These are phyloP conservation scores for Fusarium stilboides DNA, from an alignment of 2,329 filamentous ascomycete species.

Conservation along the genomic window DNA sequence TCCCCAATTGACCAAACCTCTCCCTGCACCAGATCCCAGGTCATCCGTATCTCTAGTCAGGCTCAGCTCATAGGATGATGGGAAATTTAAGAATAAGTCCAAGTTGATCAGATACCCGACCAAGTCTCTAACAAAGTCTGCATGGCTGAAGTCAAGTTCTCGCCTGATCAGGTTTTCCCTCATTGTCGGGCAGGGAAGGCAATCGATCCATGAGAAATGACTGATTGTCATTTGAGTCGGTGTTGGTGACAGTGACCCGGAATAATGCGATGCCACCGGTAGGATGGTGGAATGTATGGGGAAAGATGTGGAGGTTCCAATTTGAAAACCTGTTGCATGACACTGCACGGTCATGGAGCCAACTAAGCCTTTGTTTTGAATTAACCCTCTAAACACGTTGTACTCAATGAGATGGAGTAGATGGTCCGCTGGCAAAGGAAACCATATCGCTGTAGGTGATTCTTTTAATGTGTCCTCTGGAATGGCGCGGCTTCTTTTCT, in stretches of 20 bases:
- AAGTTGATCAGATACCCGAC: background rate
- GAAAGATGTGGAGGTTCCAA: background rate
- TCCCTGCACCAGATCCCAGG: fast-evolving
- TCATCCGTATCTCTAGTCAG: fast-evolving
- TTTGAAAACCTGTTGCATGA: background rate
- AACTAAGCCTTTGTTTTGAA: background rate
- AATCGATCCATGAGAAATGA: constrained; percentile 11
- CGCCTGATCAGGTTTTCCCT: background rate
- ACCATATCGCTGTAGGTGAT: background rate
- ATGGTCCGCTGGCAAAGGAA: background rate
- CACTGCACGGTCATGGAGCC: background rate
- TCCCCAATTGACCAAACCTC: background rate
- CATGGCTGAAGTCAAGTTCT: background rate
- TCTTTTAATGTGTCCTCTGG: background rate
- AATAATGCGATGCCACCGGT: background rate
- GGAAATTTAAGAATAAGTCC: background rate
- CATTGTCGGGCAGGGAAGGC: background rate
- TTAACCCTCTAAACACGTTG: background rate
- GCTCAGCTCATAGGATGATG: fast-evolving
- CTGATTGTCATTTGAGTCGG: background rate
- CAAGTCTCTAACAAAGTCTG: background rate
- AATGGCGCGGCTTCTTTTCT: no score
- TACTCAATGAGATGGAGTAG: background rate
- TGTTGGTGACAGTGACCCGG: background rate
- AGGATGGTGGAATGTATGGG: background rate